Base-by-base conservation (phyloP, 345 rosid species). In the Brassica nigra region DNA sequence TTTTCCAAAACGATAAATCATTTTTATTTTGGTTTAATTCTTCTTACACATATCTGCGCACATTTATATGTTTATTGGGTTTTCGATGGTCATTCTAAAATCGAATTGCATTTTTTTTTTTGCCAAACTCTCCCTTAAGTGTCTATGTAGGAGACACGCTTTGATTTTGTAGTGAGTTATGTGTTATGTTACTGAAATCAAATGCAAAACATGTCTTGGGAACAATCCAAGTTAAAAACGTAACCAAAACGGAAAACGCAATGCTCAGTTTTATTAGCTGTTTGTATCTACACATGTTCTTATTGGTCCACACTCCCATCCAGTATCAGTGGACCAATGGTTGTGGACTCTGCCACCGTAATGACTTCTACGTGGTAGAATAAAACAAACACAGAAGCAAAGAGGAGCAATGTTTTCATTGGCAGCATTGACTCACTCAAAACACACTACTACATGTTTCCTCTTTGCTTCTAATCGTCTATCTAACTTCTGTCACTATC, bases 281-380 rank as follows among this genome's bases (percentile, higher is more conserved):
- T 54, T 28, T 70, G 70, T 39, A 62, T 70, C 75, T 77, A 77
- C 81, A 77, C 15, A 33, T 20, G 70, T 28, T 77, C 75, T 62
- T 77, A 14, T 61, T 62, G 29, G 47, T 39, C 47, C 47, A 39
- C 47, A 39, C 4, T 8, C 29, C 2, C 11, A 54, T 36, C 28
- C 65, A 66, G 29, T 20, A 66, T 39, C 37, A 59, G 10, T 37
- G 44, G 44, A 49, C 61, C 66, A 23, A 14, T 74, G 70, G 9
- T 71, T 14, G 4, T 14, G 16, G 10, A 76, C 47, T 59, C 74
- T 23, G 16, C 59, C 27, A 34, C 66, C 15, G 65, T 70, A 36
- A 63, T 7, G 34, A 52, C 81, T 64, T 15, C 70, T 2, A 47
- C 54, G 66, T 52, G 70, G 12, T 52, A 23, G 36, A 62, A 36